Conservation (phyloP, 2,329 filamentous ascomycete species). For the Neoascochyta sp. region DNA sequence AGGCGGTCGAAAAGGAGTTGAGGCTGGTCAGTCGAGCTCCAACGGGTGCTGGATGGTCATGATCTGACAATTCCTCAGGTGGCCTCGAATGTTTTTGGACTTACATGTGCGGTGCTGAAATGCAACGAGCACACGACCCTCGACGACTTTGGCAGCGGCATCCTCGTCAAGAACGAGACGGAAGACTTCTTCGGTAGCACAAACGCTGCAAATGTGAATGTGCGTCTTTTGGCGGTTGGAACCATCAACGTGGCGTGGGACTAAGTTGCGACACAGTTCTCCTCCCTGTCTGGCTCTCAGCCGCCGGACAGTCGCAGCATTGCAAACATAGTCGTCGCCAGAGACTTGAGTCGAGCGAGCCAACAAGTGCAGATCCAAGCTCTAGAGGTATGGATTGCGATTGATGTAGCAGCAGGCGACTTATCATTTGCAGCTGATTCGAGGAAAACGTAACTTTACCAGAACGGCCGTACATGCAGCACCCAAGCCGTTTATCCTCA, state of each 20-base stretch:
- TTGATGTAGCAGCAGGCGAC: neutral
- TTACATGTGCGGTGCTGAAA: slow-evolving; percentile 66
- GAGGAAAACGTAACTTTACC: slow-evolving; percentile 73
- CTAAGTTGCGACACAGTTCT: slow-evolving; percentile 14
- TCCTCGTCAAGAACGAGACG: slow-evolving; percentile 51
- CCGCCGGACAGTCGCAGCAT: slow-evolving; percentile 55
- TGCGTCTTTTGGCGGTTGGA: no score
- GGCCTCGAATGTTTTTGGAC: slow-evolving; percentile 66
- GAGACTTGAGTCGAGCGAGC: slow-evolving; percentile 71
- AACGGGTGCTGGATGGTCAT: neutral
- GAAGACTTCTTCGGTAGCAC: slow-evolving; percentile 22
- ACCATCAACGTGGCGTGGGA: no score
- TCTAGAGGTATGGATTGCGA: slow-evolving; percentile 53
- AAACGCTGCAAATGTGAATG: slow-evolving; percentile 1
- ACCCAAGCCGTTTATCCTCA: slow-evolving; percentile 74
- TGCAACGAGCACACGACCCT: slow-evolving; percentile 71
- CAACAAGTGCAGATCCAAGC: slow-evolving; percentile 78
- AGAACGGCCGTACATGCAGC: slow-evolving; percentile 69
- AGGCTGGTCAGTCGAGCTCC: slow-evolving; percentile 53
- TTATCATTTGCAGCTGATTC: slow-evolving; percentile 67
- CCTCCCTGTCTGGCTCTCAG: slow-evolving; percentile 15
- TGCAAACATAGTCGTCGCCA: slow-evolving; percentile 78
- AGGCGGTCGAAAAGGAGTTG: slow-evolving; percentile 70
- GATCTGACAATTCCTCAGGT: slow-evolving; percentile 51
- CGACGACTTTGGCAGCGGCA: slow-evolving; percentile 72